Percentiles rank a stretch among this genome's conserved stretches.
These are phyloP conservation scores for Acidomyces sp. DNA, from an alignment of 495 filamentous ascomycete species.

Conservation along the genomic window DNA sequence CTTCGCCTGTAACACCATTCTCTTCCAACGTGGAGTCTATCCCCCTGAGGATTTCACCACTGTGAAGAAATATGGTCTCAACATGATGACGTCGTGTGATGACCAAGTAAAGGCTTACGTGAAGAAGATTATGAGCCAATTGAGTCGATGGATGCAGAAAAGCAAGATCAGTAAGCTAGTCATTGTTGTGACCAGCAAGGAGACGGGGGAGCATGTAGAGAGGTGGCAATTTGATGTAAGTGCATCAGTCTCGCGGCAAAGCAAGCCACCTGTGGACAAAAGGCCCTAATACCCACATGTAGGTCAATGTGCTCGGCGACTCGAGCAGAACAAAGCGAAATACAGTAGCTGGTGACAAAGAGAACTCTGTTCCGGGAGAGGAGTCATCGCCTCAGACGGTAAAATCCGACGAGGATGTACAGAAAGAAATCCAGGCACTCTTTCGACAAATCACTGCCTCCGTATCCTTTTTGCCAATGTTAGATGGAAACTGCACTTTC, in stretches of 20 bases:
- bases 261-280: conserved; percentile 43
- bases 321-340: conserved; percentile 33
- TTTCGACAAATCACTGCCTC: conserved; percentile 97
- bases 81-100: conserved; percentile 92
- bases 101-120: conserved; percentile 98
- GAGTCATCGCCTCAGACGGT: conserved; percentile 32
- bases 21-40: conserved; percentile 96
- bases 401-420: conserved; percentile 87
- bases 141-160: conserved; percentile 90
- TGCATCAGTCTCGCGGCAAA: neutral
- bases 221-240: conserved; percentile 94
- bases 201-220: conserved; percentile 90
- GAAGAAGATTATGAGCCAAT: conserved; percentile 94
- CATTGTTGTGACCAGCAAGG: conserved; percentile 87
- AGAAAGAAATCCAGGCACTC: conserved; percentile 84
- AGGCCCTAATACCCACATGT: neutral
- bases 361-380: conserved; percentile 39
- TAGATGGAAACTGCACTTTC: conserved; percentile 90
- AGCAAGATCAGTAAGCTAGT: conserved; percentile 96
- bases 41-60: conserved; percentile 95
- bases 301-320: conserved; percentile 16
- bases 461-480: conserved; percentile 88
- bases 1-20: conserved; percentile 90
- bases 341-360: conserved; percentile 46
- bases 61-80: conserved; percentile 98